Evolutionary conservation across 2,329 filamentous ascomycete species (phyloP).

Genomic region (Aureobasidium lini): DNA sequence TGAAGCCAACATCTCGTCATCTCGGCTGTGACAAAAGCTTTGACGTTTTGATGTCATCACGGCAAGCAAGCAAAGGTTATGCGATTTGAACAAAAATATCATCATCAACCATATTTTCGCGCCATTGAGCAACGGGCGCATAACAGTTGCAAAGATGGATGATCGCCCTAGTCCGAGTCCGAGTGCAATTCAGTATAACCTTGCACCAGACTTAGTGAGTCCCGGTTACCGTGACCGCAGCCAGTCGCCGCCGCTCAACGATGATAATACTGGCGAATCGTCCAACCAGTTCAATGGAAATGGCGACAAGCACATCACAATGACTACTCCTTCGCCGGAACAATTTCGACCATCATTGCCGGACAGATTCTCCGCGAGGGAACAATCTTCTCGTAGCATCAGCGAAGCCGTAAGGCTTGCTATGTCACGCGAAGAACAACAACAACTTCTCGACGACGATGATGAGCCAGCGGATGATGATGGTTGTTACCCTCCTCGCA

Average conservation of each 20-base stretch:
- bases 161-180: slow-evolving; percentile 8
- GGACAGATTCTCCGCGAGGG: slow-evolving; percentile 22
- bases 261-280: neutral
- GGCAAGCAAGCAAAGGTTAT: neutral
- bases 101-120: neutral
- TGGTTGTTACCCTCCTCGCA: slow-evolving; percentile 35
- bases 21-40: neutral
- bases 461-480: slow-evolving; percentile 40
- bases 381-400: slow-evolving; percentile 28
- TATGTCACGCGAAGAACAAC: slow-evolving; percentile 41
- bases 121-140: slow-evolving; percentile 1
- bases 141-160: neutral
- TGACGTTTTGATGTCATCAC: slow-evolving; percentile 5
- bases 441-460: slow-evolving; percentile 40
- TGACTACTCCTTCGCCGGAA: slow-evolving; percentile 17
- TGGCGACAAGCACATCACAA: slow-evolving; percentile 20
- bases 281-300: neutral
- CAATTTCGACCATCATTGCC: slow-evolving; percentile 23
- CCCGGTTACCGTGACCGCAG: slow-evolving; percentile 1
- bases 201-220: neutral
- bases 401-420: slow-evolving; percentile 32
- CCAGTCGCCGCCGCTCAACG: neutral
- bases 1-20: neutral
- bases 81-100: neutral
- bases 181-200: slow-evolving; percentile 7